Percentiles rank a stretch among this genome's conserved stretches.
These are phyloP conservation scores for Streptanthus diversifolius DNA, from an alignment of 345 rosid species.

Conservation along the genomic window DNA sequence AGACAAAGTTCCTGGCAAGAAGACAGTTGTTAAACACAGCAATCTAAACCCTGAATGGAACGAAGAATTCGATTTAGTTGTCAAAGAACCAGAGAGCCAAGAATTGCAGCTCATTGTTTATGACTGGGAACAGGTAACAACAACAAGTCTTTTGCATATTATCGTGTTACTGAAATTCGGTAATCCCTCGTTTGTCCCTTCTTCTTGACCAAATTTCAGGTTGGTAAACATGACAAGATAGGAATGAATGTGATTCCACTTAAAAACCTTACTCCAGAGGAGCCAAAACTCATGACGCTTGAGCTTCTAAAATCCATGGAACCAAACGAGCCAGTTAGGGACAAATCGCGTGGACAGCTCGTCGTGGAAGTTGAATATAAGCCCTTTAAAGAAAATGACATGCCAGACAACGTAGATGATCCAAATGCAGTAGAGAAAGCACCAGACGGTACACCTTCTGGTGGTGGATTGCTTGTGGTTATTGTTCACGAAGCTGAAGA, in stretches of 20 bases:
- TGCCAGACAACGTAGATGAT: conserved; percentile 43
- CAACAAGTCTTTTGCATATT: background rate
- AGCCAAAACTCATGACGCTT: conserved; percentile 63
- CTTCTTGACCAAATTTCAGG: conserved; percentile 35
- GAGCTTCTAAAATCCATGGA: conserved; percentile 76
- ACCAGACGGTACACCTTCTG: conserved; percentile 82
- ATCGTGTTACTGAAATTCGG: background rate
- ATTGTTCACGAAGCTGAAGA: conserved; percentile 92
- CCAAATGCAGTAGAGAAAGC: conserved; percentile 58
- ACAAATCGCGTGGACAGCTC: conserved; percentile 78
- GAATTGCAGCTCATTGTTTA: conserved; percentile 56
- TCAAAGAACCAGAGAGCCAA: conserved; percentile 74
- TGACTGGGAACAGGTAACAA: conserved; percentile 89
- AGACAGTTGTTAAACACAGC: conserved; percentile 72
- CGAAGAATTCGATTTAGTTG: conserved; percentile 72
- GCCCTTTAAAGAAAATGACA: conserved; percentile 59
- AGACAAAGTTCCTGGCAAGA: conserved; percentile 67
- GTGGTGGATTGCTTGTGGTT: conserved; percentile 84
- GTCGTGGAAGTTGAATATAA: conserved; percentile 60
- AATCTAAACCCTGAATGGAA: conserved; percentile 97
- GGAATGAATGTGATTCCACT: conserved; percentile 72
- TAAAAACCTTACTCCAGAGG: conserved; percentile 72
- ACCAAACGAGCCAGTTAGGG: conserved; percentile 59
- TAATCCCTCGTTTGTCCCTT: background rate
- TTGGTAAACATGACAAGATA: conserved; percentile 89